Conservation (phyloP, 768 basidiomycete genomes). For the Mrakia hoshinonis region DNA sequence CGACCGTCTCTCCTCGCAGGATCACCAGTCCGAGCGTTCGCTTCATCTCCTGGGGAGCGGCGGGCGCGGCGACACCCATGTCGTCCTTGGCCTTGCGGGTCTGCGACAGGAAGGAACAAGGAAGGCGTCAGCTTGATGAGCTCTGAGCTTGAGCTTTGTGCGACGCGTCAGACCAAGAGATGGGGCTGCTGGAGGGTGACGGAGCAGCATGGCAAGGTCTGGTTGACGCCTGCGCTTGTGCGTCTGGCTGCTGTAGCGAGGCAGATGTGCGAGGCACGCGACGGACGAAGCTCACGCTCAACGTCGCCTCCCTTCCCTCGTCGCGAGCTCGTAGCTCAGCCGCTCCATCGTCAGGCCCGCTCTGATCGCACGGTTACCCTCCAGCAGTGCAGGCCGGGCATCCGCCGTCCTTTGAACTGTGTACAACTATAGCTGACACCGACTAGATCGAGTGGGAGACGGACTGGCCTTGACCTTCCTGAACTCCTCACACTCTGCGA, state of each 20-base stretch:
- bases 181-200: not conserved
- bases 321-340: too few species aligned
- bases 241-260: too few species aligned
- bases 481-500: conserved; percentile 98
- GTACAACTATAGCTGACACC: too few species aligned
- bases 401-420: too few species aligned
- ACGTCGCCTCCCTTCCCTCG: not conserved
- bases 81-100: conserved; percentile 22
- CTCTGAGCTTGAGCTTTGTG: not conserved
- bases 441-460: conserved; percentile 27
- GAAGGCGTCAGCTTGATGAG: not conserved
- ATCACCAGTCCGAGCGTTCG: conserved; percentile 93
- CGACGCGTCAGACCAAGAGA: not conserved
- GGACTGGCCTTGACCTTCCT: conserved; percentile 71
- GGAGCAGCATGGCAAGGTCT: not conserved
- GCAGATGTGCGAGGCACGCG: not conserved
- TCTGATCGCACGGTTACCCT: too few species aligned
- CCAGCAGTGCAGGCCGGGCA: too few species aligned
- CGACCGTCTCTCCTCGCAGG: conserved; percentile 89
- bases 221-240: too few species aligned
- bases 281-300: not conserved
- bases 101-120: not conserved
- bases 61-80: conserved; percentile 16
- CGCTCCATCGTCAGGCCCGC: too few species aligned
- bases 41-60: conserved; percentile 72